These are phyloP conservation scores for Lactifluus hygrophoroides DNA, from an alignment of 768 basidiomycete genomes.

Conservation along the genomic window DNA sequence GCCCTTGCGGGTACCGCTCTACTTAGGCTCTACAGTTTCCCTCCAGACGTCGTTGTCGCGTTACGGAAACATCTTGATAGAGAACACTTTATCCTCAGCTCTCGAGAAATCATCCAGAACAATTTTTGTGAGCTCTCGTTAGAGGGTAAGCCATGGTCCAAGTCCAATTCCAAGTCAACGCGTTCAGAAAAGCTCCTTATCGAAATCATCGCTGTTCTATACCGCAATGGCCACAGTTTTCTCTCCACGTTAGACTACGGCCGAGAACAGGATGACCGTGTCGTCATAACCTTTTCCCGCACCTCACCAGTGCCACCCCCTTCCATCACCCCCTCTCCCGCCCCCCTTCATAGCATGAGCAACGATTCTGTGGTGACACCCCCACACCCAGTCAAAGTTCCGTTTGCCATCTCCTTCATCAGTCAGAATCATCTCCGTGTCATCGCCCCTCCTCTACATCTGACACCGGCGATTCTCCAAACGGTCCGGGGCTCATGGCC, in stretches of 20 bases:
- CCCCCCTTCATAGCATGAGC: constrained; percentile 22
- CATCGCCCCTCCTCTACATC: constrained; percentile 64
- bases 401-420: constrained; percentile 68
- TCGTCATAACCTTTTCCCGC: constrained; percentile 63
- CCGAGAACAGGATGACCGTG: constrained; percentile 62
- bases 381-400: constrained; percentile 14
- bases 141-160: constrained; percentile 65
- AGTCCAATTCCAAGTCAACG: constrained; percentile 57
- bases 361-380: constrained; percentile 1
- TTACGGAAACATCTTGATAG: constrained; percentile 50
- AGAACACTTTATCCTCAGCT: constrained; percentile 34
- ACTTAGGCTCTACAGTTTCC: constrained; percentile 65
- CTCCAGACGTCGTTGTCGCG: constrained; percentile 40
- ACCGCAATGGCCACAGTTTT: constrained; percentile 53
- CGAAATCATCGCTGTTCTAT: constrained; percentile 54
- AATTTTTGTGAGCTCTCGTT: constrained; percentile 60
- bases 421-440: constrained; percentile 64
- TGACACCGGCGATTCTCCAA: constrained; percentile 74
- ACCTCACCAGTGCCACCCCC: constrained; percentile 28
- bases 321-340: constrained; percentile 29
- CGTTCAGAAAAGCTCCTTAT: constrained; percentile 61
- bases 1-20: constrained; percentile 57
- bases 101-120: constrained; percentile 47
- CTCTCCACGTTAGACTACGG: constrained; percentile 71
- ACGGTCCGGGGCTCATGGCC: constrained; percentile 74